Evolutionary conservation across 1,284 basidiomycete species (phyloP).

Genomic region (Rhodotorula mucilaginosa): DNA sequence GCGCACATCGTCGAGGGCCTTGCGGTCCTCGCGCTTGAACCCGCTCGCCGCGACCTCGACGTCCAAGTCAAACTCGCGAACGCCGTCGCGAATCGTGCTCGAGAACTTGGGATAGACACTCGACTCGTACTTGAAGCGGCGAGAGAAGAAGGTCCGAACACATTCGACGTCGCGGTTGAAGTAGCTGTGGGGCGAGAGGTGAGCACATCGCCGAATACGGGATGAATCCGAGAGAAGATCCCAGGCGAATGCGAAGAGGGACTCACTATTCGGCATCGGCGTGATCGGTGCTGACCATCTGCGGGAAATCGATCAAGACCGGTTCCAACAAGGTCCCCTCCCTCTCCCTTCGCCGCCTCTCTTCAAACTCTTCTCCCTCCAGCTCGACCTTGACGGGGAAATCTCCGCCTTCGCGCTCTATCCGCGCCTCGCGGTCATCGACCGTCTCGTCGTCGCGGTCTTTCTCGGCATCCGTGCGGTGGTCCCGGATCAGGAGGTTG

Average conservation of each 20-base stretch:
- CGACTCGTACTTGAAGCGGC: slow-evolving; percentile 90
- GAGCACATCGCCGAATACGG: too few relatives aligned
- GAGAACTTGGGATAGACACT: slow-evolving; percentile 77
- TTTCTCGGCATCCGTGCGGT: slow-evolving; percentile 39
- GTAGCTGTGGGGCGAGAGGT: slow-evolving; percentile 62
- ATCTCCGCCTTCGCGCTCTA: slow-evolving; percentile 27
- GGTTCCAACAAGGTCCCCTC: slow-evolving; percentile 57
- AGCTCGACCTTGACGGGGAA: slow-evolving; percentile 34
- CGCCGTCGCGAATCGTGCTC: slow-evolving; percentile 39
- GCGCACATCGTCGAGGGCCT: slow-evolving; percentile 74
- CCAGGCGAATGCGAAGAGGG: neutral
- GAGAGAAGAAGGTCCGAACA: slow-evolving; percentile 87
- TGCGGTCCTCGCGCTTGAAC: slow-evolving; percentile 77
- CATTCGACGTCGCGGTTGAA: slow-evolving; percentile 98
- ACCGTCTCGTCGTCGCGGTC: slow-evolving; percentile 38
- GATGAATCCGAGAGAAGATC: neutral
- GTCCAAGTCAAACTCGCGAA: slow-evolving; percentile 66
- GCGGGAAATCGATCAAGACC: slow-evolving; percentile 96
- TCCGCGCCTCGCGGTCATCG: slow-evolving; percentile 34
- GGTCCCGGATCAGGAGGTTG: slow-evolving; percentile 83
- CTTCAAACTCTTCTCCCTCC: slow-evolving; percentile 55
- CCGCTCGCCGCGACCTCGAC: slow-evolving; percentile 88
- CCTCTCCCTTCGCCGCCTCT: slow-evolving; percentile 17
- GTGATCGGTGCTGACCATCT: slow-evolving; percentile 98
- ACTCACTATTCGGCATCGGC: slow-evolving; percentile 92